Percentiles rank a stretch among this genome's conserved stretches.
These are phyloP conservation scores for Irpex sp. DNA, from an alignment of 1,284 basidiomycete species.

Conservation along the genomic window DNA sequence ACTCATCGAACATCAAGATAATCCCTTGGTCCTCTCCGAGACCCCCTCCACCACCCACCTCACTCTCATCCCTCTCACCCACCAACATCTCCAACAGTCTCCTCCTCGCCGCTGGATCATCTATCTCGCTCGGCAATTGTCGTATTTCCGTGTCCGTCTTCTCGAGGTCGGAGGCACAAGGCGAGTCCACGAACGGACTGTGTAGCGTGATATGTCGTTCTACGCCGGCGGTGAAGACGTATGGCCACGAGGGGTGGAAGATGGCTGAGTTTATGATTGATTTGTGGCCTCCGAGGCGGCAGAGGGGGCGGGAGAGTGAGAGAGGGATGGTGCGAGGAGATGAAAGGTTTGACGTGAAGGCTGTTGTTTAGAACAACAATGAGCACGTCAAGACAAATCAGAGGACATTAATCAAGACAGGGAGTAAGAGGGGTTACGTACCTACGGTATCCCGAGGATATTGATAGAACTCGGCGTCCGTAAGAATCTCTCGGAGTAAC, in stretches of 20 bases:
- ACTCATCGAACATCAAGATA: constrained; percentile 39
- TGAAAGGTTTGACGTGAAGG: constrained; percentile 38
- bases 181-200: constrained; percentile 51
- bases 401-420: too few relatives aligned
- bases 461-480: constrained; percentile 38
- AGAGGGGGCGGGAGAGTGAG: constrained; percentile 54
- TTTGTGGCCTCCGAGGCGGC: constrained; percentile 57
- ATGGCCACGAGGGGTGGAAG: constrained; percentile 68
- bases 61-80: constrained; percentile 24
- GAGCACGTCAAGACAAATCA: too few relatives aligned
- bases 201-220: constrained; percentile 70
- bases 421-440: too few relatives aligned
- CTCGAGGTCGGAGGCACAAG: constrained; percentile 40
- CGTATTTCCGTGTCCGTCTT: constrained; percentile 47
- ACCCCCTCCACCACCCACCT: constrained; percentile 26
- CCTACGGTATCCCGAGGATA: constrained; percentile 33
- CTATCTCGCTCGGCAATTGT: constrained; percentile 27
- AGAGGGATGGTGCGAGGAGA: constrained; percentile 47
- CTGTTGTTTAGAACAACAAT: constrained; percentile 33
- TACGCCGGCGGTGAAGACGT: constrained; percentile 66
- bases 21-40: constrained; percentile 33
- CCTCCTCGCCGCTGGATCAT: constrained; percentile 27
- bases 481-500: constrained; percentile 40
- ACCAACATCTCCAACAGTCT: constrained; percentile 31
- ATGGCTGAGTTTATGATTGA: constrained; percentile 73